Evolutionary conservation across 352 stramenopile genomes (phyloP), one percentile per base, ranked within the genome.

Genomic region (Sclerospora graminicola): DNA sequence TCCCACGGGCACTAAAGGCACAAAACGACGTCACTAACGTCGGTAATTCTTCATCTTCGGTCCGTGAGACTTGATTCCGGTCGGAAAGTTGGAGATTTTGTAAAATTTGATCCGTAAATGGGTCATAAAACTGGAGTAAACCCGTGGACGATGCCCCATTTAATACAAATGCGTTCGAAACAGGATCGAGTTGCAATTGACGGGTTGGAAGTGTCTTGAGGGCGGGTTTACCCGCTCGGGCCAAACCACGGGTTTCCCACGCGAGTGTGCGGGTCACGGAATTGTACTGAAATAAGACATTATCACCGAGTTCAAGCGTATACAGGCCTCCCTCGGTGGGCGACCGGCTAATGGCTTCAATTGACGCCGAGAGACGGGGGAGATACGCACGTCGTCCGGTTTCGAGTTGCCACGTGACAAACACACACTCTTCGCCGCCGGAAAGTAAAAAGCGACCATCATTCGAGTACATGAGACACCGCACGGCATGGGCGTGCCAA

Each of bases 341-440:
- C 8, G 73, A 26, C 3, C 6, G 59, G 3, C 69, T 55, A 36
- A 94, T 86, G 2, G 45, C 48, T 9, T 63, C 51, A 6, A 94
- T 45, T 0, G 75, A 32, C 8, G 78, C 74, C 41, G 78, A 75
- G 6, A 85, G 73, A 46, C 84, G 82, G 7, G 84, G 84, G 35
- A 93, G 36, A 50, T 92, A 91, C 4, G 74, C 57, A 7, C 76
- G 72, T 14, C 70, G 71, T 13, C 82, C 81, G 1, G 79, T 73
- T 45, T 84, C 78, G 13, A 94, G 34, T 21, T 95, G 77, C 82
- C 84, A 95, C 24, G 80, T 77, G 14, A 95, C 78, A 14, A 95
- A 48, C 37, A 94, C 82, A 47, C 74, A 83, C 49, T 95, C 84
- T 26, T 95, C 74, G 32, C 84, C 84, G 7, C 84, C 84, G 0